Evolutionary conservation across 768 basidiomycete species (phyloP), one percentile per base, ranked within the genome.

Genomic region (Psilocybe sp.): DNA sequence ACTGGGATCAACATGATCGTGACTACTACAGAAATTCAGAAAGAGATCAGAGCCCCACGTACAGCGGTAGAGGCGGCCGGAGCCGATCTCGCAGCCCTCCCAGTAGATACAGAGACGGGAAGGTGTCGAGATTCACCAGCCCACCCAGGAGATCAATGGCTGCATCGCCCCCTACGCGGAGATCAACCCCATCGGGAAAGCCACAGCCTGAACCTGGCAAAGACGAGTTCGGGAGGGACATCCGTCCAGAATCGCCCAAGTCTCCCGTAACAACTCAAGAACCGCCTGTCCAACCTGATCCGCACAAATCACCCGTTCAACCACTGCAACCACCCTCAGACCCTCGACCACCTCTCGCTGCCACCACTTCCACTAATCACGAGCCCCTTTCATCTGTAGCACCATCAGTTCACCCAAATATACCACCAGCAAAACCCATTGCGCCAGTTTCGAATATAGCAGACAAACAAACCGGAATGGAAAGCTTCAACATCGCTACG

Each of bases 171-270:
- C 58, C 58, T 46, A 23, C 65, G 47, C 59, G 56, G 39, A 48
- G 60, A 44, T 60, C 59, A 46, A 63, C 55, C 55, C 53, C 64
- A 58, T 57, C 64, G 48, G 48, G 61, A 44, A 58, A 60, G 36
- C 32, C 60, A 18, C 55, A 49, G 40, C 54, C 60, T 61, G 62
- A 55, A 55, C 45, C 69, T n/a, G 82, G 71, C 50, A 89, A 83
- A 68, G 89, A 92, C 77, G 89, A 92, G 67, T 92, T 92, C 68
- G 89, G 90, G 57, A 84, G 90, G 59, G 89, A 92, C 64, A 76
- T 90, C 61, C 78, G 89, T 59, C 70, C 78, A 33, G 67, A 70
- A 37, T 82, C 87, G 35, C 72, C 78, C 40, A 63, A 62, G 16
- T 58, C 58, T 18, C 49, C 53, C 48, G 32, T 52, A 38, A 38